A percentile compares a stretch with the other conserved stretches of the same genome.
Evolutionary conservation across 23 red algal species (phyloP).

Genomic region (Gracilaria gracilis): DNA sequence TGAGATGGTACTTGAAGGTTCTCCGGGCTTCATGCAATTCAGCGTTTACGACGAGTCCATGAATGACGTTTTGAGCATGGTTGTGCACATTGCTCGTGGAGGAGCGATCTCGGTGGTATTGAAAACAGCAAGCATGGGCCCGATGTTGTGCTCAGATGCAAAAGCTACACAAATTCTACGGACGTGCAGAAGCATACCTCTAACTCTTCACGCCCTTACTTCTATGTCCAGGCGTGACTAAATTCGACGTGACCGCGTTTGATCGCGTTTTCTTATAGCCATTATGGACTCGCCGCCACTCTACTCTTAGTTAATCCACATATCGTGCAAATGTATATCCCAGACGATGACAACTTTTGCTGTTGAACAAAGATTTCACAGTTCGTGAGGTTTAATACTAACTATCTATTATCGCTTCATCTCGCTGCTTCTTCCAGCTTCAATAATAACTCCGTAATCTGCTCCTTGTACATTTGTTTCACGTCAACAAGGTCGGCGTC

Average conservation of each 20-base stretch:
- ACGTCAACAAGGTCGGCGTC: conserved; percentile 87
- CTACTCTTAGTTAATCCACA: no score
- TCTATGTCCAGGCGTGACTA: background rate
- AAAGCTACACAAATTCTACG: conserved; percentile 58
- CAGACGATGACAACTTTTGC: background rate
- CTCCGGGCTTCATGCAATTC: conserved; percentile 61
- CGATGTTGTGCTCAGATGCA: conserved; percentile 42
- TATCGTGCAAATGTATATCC: background rate
- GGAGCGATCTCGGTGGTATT: conserved; percentile 47
- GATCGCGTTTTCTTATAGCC: no score
- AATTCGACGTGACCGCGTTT: no score
- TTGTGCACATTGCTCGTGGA: conserved; percentile 44
- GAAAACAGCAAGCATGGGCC: conserved; percentile 11
- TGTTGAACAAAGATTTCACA: background rate
- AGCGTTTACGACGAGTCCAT: conserved; percentile 42
- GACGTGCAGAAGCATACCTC: conserved; percentile 41
- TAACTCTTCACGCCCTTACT: conserved; percentile 26
- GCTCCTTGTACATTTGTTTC: conserved; percentile 89
- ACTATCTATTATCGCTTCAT: conserved; percentile 5
- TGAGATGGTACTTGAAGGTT: conserved; percentile 53
- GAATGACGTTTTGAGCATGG: conserved; percentile 55
- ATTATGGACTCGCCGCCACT: no score
- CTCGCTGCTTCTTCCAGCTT: conserved; percentile 67
- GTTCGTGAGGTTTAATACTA: background rate
- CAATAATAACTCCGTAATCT: conserved; percentile 81